phyloP scores from a whole-genome alignment of 2,329 filamentous ascomycete species.

The Pestalotiopsis sp. region DNA sequence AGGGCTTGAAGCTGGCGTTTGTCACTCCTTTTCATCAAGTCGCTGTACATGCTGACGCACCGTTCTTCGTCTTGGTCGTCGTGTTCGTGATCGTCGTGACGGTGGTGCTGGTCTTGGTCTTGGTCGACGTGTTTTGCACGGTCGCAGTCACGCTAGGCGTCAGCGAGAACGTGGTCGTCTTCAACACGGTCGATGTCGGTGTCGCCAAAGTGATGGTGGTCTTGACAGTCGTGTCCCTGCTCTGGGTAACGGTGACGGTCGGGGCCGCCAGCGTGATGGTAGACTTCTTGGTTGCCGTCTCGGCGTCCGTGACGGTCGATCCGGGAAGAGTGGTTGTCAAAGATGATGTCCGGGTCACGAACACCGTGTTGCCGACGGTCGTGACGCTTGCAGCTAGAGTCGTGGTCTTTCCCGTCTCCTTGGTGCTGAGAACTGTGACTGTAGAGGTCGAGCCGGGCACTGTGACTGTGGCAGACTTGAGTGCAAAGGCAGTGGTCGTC shows the following conservation, averaged over 20 bases:
- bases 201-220: conserved; percentile 1
- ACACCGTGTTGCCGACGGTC: not conserved
- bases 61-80: conserved; percentile 14
- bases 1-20: not conserved
- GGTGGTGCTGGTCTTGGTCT: conserved; percentile 20
- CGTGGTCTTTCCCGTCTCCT: conserved; percentile 9
- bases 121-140: conserved; percentile 7
- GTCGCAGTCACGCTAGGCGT: conserved; percentile 9
- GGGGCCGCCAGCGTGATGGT: conserved; percentile 4
- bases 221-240: not conserved
- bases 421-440: not conserved
- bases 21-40: not conserved
- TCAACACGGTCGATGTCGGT: conserved; percentile 8
- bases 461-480: conserved; percentile 18
- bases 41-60: conserved; percentile 5
- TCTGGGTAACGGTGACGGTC: conserved; percentile 13
- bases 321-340: conserved; percentile 8
- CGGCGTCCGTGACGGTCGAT: not conserved
- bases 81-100: conserved; percentile 19
- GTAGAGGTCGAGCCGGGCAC: conserved; percentile 23
- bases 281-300: conserved; percentile 3
- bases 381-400: conserved; percentile 4
- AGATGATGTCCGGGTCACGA: conserved; percentile 6
- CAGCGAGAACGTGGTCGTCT: conserved; percentile 5
- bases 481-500: not conserved